These are phyloP conservation scores for Plenodomus biglobosus DNA, from an alignment of 2,329 filamentous ascomycete genomes.

Conservation along the genomic window DNA sequence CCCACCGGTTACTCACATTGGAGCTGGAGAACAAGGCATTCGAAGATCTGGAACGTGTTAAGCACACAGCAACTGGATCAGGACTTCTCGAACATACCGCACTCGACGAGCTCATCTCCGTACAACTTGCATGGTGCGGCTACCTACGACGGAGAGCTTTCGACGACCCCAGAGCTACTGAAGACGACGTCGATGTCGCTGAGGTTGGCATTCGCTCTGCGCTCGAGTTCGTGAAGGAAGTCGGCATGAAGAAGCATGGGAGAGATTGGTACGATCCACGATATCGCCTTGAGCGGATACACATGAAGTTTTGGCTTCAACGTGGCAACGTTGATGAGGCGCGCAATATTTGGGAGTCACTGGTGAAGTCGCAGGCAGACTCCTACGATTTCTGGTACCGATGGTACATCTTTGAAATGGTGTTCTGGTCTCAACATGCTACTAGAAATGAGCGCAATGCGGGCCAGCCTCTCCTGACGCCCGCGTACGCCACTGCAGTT, in stretches of 20 bases:
- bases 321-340: slow-evolving; percentile 77
- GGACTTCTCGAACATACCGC: slow-evolving; percentile 82
- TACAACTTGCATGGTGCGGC: slow-evolving; percentile 92
- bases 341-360: slow-evolving; percentile 72
- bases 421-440: slow-evolving; percentile 63
- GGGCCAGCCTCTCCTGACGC: slow-evolving; percentile 57
- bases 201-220: slow-evolving; percentile 86
- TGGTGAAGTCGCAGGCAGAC: slow-evolving; percentile 69
- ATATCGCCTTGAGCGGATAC: slow-evolving; percentile 86
- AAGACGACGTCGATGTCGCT: slow-evolving; percentile 79
- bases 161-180: slow-evolving; percentile 67
- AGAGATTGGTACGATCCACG: slow-evolving; percentile 78
- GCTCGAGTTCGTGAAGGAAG: slow-evolving; percentile 76
- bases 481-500: slow-evolving; percentile 72
- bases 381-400: slow-evolving; percentile 92
- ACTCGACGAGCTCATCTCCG: slow-evolving; percentile 84
- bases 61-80: slow-evolving; percentile 86
- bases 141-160: slow-evolving; percentile 87
- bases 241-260: slow-evolving; percentile 77
- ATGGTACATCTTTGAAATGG: slow-evolving; percentile 91
- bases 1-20: slow-evolving; percentile 79
- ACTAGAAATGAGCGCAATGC: slow-evolving; percentile 54
- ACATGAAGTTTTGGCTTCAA: slow-evolving; percentile 88
- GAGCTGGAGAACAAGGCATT: slow-evolving; percentile 78
- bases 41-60: slow-evolving; percentile 81